These are phyloP conservation scores for Aleurites moluccanus DNA, from an alignment of 441 rosid species.

Conservation along the genomic window DNA sequence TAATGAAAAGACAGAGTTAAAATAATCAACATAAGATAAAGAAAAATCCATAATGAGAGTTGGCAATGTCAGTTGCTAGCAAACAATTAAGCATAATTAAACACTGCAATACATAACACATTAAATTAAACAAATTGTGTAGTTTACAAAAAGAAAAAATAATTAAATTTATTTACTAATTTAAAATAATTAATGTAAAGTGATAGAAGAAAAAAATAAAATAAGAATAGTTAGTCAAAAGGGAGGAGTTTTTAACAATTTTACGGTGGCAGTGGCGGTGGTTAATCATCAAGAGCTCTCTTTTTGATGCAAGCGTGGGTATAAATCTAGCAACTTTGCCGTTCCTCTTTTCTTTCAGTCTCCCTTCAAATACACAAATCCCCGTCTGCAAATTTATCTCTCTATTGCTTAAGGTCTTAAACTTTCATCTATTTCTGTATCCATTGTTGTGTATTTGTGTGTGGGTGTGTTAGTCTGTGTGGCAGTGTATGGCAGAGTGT, in stretches of 20 bases:
- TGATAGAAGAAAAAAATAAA: not conserved
- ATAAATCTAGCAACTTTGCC: conserved; percentile 68
- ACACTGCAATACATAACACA: not conserved
- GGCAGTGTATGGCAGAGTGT: conserved; percentile 16
- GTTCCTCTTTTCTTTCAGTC: conserved; percentile 25
- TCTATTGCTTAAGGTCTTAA: conserved; percentile 16
- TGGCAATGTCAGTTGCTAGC: conserved; percentile 83
- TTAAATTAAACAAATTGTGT: not conserved
- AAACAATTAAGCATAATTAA: conserved; percentile 27
- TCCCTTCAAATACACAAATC: conserved; percentile 24
- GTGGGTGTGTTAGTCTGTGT: conserved; percentile 25
- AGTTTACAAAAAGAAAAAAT: too few relatives aligned
- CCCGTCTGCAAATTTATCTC: conserved; percentile 26
- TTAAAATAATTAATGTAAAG: conserved; percentile 8
- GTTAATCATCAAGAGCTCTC: conserved; percentile 89
- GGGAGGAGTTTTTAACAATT: conserved; percentile 20
- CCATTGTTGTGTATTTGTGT: conserved; percentile 11
- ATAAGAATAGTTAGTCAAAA: not conserved
- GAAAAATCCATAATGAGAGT: conserved; percentile 42
- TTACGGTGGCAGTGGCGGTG: conserved; percentile 74
- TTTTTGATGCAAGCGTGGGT: conserved; percentile 99
- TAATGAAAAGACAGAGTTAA: conserved; percentile 29
- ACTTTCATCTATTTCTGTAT: conserved; percentile 6
- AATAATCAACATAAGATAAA: conserved; percentile 30
- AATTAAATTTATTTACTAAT: too few relatives aligned